phyloP scores from a whole-genome alignment of 768 basidiomycete species.

The Boletus sp. region DNA sequence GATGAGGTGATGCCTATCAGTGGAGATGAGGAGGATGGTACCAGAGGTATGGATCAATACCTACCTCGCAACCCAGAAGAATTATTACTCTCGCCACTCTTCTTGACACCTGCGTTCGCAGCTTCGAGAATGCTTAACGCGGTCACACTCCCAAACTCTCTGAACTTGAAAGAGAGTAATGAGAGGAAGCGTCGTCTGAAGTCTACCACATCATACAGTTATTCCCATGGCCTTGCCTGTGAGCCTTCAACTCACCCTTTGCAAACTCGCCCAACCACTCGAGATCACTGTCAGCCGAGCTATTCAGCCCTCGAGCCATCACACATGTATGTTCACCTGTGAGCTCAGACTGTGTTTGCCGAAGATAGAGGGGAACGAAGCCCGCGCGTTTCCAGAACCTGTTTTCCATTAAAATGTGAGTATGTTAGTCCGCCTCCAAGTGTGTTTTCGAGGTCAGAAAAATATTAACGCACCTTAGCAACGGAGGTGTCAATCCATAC shows the following conservation, averaged over 20 bases:
- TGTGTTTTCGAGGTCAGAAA: neutral
- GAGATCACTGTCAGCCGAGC: slow-evolving; percentile 56
- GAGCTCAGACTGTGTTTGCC: slow-evolving; percentile 91
- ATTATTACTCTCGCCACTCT: slow-evolving; percentile 36
- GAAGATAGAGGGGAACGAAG: slow-evolving; percentile 87
- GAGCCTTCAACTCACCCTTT: slow-evolving; percentile 49
- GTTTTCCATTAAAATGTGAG: neutral
- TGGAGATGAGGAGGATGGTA: neutral
- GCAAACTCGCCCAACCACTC: slow-evolving; percentile 91
- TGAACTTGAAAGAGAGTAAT: slow-evolving; percentile 90
- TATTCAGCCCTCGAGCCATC: slow-evolving; percentile 87
- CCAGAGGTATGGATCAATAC: slow-evolving; percentile 33
- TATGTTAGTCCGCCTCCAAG: neutral
- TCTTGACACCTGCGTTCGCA: slow-evolving; percentile 60
- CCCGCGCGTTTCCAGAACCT: slow-evolving; percentile 96
- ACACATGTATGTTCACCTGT: slow-evolving; percentile 97
- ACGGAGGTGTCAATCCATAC: slow-evolving; percentile 85
- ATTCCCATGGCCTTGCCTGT: neutral
- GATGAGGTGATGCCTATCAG: slow-evolving; percentile 20
- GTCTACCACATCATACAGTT: slow-evolving; percentile 48
- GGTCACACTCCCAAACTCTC: slow-evolving; percentile 87
- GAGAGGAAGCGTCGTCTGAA: slow-evolving; percentile 89
- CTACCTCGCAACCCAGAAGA: slow-evolving; percentile 15
- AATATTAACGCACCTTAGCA: slow-evolving; percentile 58
- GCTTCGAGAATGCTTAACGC: slow-evolving; percentile 89